Evolutionary conservation across 2,329 filamentous ascomycete genomes (phyloP), one percentile per base, ranked within the genome.

Genomic region (Ophiostoma sp.): DNA sequence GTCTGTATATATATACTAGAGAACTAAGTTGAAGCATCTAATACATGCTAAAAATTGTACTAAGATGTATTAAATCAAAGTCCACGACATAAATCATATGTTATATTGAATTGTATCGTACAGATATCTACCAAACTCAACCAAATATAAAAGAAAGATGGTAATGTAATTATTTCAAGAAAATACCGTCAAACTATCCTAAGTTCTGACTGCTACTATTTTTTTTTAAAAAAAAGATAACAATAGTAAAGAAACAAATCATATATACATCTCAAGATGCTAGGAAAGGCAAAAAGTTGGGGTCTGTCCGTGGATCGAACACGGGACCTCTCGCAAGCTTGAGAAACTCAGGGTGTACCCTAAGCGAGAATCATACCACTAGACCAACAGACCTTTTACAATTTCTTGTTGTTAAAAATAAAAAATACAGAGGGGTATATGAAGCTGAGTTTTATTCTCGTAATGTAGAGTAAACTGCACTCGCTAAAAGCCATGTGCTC

Each of bases 341-440:
- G n/a, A 47, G 42, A 12, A 64, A 64, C 63, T 64, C 63, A 66
- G 65, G 65, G 65, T 66, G 65, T 36, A 77, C 84, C 83, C 84
- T 86, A 85, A 85, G 84, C 84, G 83, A 85, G 83, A 85, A 86
- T 85, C 83, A 85, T 86, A 85, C 84, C 84, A 82, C 84, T 85
- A 85, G 83, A 86, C 1, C 74, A 81, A 64, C 70, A 70, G 68
- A 44, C 63, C 63, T 63, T 63, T 1, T 63, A 42, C 11, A 11
- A 7, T n/a, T 62, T 8, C 12, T 41, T 44, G n/a, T 36, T 38
- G 63, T 8, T 41, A 11, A 4, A 64, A 3, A 16, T 7, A 0
- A 3, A 4, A 2, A 42, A 27, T 5, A 42, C 7, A 11, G 40
- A 11, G 7, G 60, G 8, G 40, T 44, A 63, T 63, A 63, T 18